Evolutionary conservation across 2,329 filamentous ascomycete genomes (phyloP).

Genomic region (Fusarium sp.): DNA sequence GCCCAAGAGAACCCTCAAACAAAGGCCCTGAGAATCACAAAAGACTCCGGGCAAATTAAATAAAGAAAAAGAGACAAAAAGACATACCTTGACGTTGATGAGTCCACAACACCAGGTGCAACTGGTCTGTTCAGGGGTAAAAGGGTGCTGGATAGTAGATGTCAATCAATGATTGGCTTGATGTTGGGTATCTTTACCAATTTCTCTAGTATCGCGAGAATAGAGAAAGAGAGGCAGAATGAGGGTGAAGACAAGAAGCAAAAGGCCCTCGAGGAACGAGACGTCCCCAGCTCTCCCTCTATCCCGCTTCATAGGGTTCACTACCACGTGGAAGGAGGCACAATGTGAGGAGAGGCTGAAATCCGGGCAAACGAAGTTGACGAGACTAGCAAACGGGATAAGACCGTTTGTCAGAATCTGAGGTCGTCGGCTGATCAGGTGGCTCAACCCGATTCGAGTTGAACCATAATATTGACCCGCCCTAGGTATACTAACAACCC

Average conservation of each 20-base stretch:
- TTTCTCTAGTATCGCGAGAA: not conserved
- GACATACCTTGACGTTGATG: not conserved
- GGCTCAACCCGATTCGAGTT: too few species aligned
- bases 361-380: not conserved
- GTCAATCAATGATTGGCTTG: not conserved
- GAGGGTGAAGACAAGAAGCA: not conserved
- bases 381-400: not conserved
- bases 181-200: not conserved
- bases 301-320: not conserved
- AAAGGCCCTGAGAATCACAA: not conserved
- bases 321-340: not conserved
- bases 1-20: not conserved
- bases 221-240: not conserved
- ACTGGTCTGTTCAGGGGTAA: not conserved
- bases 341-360: not conserved
- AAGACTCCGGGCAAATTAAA: not conserved
- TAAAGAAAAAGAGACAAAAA: not conserved
- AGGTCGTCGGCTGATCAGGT: too few species aligned
- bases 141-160: not conserved
- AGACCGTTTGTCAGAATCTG: not conserved
- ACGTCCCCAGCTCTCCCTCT: not conserved
- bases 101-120: not conserved
- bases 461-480: too few species aligned
- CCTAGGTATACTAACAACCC: too few species aligned
- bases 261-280: not conserved